A percentile compares a stretch with the other conserved stretches of the same genome.
Evolutionary conservation across 169 alveolate species (phyloP).

Genomic region (Plasmodium sp.): DNA sequence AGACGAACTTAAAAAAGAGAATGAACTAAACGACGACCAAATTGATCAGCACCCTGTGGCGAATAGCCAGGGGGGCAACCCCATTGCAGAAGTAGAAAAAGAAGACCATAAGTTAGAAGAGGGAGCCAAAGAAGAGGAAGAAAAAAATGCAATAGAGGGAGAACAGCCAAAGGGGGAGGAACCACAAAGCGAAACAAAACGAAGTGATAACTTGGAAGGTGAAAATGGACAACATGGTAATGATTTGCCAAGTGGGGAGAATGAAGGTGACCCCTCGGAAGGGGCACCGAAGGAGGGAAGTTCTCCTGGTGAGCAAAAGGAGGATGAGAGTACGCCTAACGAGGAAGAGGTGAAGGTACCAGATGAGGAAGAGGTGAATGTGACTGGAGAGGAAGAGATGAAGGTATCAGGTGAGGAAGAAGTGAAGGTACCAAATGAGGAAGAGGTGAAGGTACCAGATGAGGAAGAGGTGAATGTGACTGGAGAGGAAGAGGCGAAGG

Average conservation of each 20-base stretch:
- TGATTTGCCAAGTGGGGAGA: not conserved
- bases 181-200: not conserved
- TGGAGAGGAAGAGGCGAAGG: not conserved
- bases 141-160: not conserved
- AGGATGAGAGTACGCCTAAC: not conserved
- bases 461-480: not conserved
- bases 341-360: not conserved
- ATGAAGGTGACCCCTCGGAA: not conserved
- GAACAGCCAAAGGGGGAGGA: not conserved
- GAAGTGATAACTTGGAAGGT: not conserved
- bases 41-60: not conserved
- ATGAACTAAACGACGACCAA: not conserved
- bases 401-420: not conserved
- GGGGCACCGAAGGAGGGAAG: not conserved
- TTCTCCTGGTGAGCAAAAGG: not conserved
- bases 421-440: not conserved
- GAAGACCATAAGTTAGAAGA: not conserved
- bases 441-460: not conserved
- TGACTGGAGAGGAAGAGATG: not conserved
- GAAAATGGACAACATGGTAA: not conserved
- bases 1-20: not conserved
- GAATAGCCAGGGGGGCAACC: not conserved
- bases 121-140: not conserved
- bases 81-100: not conserved
- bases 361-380: not conserved